Evolutionary conservation across 1,284 basidiomycete genomes (phyloP).

Genomic region (Pholiota adiposa): DNA sequence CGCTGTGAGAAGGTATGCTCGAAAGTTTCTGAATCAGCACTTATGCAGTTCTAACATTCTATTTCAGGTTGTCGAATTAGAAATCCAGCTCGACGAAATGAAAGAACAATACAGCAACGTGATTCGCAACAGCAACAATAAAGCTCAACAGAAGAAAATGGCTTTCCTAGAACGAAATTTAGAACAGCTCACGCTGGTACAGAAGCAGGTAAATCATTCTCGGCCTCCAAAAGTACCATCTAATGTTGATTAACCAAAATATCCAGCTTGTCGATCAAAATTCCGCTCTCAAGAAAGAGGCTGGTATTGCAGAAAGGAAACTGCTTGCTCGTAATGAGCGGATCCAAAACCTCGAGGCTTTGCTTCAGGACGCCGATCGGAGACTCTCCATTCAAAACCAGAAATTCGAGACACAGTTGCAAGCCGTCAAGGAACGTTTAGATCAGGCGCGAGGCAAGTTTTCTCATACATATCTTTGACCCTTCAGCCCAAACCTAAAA

Average conservation of each 20-base stretch:
- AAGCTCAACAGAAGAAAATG: constrained; percentile 99
- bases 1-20: constrained; percentile 93
- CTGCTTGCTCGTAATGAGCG: constrained; percentile 95
- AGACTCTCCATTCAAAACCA: constrained; percentile 90
- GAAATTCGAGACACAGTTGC: constrained; percentile 93
- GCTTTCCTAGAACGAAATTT: constrained; percentile 97
- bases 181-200: constrained; percentile 93
- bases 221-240: constrained; percentile 8
- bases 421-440: constrained; percentile 89
- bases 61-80: constrained; percentile 93
- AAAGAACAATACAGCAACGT: constrained; percentile 99
- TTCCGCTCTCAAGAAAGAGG: constrained; percentile 96
- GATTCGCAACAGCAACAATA: constrained; percentile 96
- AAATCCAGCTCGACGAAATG: constrained; percentile 98
- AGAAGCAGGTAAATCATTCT: constrained; percentile 79
- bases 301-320: constrained; percentile 96
- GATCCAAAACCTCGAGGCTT: constrained; percentile 92
- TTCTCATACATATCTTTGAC: constrained; percentile 17
- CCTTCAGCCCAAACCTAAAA: constrained; percentile 17
- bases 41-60: constrained; percentile 21
- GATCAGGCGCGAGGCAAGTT: constrained; percentile 88
- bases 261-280: constrained; percentile 98
- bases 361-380: constrained; percentile 93
- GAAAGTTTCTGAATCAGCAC: neutral
- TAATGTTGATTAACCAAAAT: constrained; percentile 10